Conservation (phyloP, 768 basidiomycete species). For the Pisolithus orientalis region DNA sequence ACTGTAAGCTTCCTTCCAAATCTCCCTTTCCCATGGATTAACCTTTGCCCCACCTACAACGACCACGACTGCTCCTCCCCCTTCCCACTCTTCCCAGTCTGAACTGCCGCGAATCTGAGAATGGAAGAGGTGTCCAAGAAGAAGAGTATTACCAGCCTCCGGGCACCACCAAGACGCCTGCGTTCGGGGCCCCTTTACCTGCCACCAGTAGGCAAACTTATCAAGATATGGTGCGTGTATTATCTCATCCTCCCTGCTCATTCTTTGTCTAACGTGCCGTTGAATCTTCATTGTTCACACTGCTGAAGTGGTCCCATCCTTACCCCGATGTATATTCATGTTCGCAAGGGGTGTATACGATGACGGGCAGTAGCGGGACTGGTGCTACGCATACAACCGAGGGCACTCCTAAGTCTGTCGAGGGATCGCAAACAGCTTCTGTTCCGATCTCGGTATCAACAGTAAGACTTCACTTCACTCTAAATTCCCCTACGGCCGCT, state of each 20-base stretch:
- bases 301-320: no score
- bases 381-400: not conserved
- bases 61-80: no score
- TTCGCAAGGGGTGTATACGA: not conserved
- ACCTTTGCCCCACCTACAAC: no score
- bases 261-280: no score
- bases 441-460: no score
- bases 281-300: no score
- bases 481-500: no score
- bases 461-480: no score
- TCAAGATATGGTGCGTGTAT: no score
- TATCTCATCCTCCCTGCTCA: no score
- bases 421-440: not conserved
- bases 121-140: slow-evolving; percentile 19
- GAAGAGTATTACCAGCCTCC: slow-evolving; percentile 14
- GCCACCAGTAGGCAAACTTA: no score
- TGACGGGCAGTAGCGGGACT: not conserved
- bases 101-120: slow-evolving; percentile 14
- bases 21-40: not conserved
- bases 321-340: not conserved
- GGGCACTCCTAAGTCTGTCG: not conserved
- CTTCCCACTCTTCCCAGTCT: slow-evolving; percentile 13
- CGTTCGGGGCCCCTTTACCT: no score
- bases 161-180: not conserved
- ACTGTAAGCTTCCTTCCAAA: slow-evolving; percentile 10